Percentiles rank a stretch among this genome's conserved stretches.
Evolutionary conservation across 2,329 filamentous ascomycete genomes (phyloP).

Genomic region (Claviceps sp.): DNA sequence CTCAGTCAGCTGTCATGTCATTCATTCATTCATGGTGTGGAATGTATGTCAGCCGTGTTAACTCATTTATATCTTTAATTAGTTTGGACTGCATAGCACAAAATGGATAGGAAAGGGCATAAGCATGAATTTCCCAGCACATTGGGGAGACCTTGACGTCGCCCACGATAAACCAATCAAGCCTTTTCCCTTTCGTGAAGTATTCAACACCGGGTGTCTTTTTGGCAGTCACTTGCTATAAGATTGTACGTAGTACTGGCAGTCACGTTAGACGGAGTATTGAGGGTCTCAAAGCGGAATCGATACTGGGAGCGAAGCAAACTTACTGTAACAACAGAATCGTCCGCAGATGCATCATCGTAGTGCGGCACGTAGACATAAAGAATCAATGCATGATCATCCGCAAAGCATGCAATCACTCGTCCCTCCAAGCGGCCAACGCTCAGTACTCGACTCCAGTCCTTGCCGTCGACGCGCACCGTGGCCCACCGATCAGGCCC

Average conservation of each 20-base stretch:
- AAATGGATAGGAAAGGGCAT: no score
- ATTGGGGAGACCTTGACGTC: not conserved
- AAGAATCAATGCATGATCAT: slow-evolving; percentile 68
- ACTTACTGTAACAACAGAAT: slow-evolving; percentile 63
- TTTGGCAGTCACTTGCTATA: slow-evolving; percentile 18
- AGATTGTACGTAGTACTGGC: slow-evolving; percentile 30
- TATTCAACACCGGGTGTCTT: not conserved
- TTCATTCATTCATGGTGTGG: no score
- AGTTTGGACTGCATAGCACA: no score
- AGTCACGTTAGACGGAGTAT: slow-evolving; percentile 10
- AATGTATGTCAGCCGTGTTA: no score
- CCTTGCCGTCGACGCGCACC: slow-evolving; percentile 81
- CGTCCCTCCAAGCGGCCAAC: slow-evolving; percentile 79
- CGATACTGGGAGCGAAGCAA: not conserved
- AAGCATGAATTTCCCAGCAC: not conserved
- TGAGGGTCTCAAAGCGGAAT: not conserved
- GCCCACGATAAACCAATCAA: not conserved
- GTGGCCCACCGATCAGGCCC: slow-evolving; percentile 78
- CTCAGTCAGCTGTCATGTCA: not conserved
- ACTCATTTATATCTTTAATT: no score
- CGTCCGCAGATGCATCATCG: slow-evolving; percentile 50
- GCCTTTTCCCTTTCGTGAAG: not conserved
- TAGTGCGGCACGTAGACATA: slow-evolving; percentile 69
- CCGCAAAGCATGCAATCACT: slow-evolving; percentile 82
- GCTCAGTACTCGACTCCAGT: slow-evolving; percentile 90